Percentiles rank a stretch among this genome's conserved stretches.
Evolutionary conservation across 1,284 basidiomycete species (phyloP).

Genomic region (Inonotus obliquus): DNA sequence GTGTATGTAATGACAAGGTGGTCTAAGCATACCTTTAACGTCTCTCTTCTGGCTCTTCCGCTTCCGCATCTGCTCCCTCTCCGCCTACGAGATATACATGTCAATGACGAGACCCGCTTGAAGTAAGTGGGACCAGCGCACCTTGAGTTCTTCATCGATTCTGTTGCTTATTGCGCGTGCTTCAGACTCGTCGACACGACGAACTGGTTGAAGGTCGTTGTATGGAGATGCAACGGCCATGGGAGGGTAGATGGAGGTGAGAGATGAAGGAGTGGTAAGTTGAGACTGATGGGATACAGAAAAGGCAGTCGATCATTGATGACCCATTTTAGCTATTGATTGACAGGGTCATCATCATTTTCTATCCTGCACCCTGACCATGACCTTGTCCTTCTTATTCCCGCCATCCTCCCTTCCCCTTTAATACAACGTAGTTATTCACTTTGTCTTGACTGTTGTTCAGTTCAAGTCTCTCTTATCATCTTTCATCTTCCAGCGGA

Average conservation of each 20-base stretch:
- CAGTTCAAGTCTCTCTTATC: background rate
- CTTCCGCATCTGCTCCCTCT: conserved; percentile 40
- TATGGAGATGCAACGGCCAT: conserved; percentile 19
- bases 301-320: conserved; percentile 13
- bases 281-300: conserved; percentile 1
- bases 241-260: background rate
- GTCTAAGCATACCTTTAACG: conserved; percentile 54
- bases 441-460: background rate
- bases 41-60: conserved; percentile 48
- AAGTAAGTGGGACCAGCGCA: conserved; percentile 28
- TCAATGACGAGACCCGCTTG: background rate
- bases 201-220: conserved; percentile 19
- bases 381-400: background rate
- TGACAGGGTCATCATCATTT: conserved; percentile 13
- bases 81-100: conserved; percentile 25
- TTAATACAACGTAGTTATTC: background rate
- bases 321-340: background rate
- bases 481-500: background rate
- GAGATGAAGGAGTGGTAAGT: background rate
- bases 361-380: background rate
- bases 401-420: background rate
- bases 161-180: conserved; percentile 51
- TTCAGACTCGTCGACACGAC: conserved; percentile 37
- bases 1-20: background rate
- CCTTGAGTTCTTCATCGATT: conserved; percentile 70